Evolutionary conservation across 345 rosid genomes (phyloP), one percentile per base, ranked within the genome.

Genomic region (Bretschneidera sinensis): DNA sequence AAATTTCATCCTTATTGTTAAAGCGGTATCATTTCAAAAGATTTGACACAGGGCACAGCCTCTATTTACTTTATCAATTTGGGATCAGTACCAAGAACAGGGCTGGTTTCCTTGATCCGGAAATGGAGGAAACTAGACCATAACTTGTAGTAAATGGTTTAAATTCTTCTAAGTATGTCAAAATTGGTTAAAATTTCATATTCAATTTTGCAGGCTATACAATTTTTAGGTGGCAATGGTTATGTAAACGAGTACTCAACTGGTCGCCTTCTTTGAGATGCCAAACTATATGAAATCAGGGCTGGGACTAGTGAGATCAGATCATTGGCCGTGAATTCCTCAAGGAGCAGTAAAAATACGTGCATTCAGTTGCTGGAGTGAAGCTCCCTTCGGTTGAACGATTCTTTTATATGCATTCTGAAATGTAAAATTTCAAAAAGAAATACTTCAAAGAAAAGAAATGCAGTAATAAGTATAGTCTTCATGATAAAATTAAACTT

Each of bases 281-380:
- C 98, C 57, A 92, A 89, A 64, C 76, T 92, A 34, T 89, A 92
- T 48, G 98, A 92, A 72, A 89, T 92, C 11, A 96, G 98, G 20
- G 98, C 98, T 0, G 98, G 97, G 33, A 92, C 97, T 25, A 92
- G 98, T 47, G 98, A 92, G 81, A 89, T 92, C 71, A 81, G 97
- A 85, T 92, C 23, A 87, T 89, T 1, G 98, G 97, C 21, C 92
- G 98, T 17, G 81, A 80, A 74, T 95, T 89, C 62, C 87, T 87
- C 73, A 92, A 84, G 78, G 76, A 81, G 66, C 78, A 72, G 48
- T 88, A 77, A 58, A 25, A n/a, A 31, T 4, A 31, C 9, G 4
- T 31, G 35, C 4, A 31, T 31, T 31, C 9, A n/a, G 45, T 39
- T 39, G 45, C 9, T 14, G 1, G 45, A 13, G 11, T 39, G 6